phyloP scores from a whole-genome alignment of 495 filamentous ascomycete species.

The Jackrogersella multiformis region DNA sequence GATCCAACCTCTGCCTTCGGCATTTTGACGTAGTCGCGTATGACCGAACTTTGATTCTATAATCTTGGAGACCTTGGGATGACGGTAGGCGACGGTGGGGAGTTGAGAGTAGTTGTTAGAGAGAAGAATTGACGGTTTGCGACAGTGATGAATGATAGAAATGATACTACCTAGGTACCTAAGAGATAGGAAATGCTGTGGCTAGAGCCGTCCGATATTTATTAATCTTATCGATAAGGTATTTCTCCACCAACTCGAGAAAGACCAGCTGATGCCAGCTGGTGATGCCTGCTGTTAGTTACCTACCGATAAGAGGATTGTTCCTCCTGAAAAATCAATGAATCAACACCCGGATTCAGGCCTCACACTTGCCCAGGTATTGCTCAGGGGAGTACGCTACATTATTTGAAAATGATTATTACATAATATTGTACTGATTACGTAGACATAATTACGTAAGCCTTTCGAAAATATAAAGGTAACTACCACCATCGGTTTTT shows the following conservation, averaged over 20 bases:
- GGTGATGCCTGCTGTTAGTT: not conserved
- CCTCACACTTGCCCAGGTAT: conserved; percentile 14
- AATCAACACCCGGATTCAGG: conserved; percentile 16
- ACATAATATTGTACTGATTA: too few species aligned
- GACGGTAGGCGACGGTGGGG: not conserved
- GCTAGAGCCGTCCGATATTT: not conserved
- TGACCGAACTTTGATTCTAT: too few species aligned
- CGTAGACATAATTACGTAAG: too few species aligned
- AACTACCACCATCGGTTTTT: too few species aligned
- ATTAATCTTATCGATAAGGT: conserved; percentile 19
- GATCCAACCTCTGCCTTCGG: conserved; percentile 89
- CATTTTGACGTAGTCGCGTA: conserved; percentile 66
- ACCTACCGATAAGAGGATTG: not conserved
- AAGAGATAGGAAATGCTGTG: conserved; percentile 9
- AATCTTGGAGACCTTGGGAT: too few species aligned
- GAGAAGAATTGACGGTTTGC: conserved; percentile 10
- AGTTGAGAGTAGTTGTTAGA: not conserved
- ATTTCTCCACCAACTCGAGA: not conserved
- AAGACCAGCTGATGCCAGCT: not conserved
- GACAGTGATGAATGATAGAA: conserved; percentile 7
- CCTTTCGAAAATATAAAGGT: too few species aligned
- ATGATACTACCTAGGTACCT: too few species aligned
- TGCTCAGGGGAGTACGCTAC: not conserved
- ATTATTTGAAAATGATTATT: too few species aligned
- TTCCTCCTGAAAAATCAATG: not conserved